Percentiles rank a stretch among this genome's conserved stretches.
These are phyloP conservation scores for Flammula alnicola DNA, from an alignment of 1,284 basidiomycete genomes.

Conservation along the genomic window DNA sequence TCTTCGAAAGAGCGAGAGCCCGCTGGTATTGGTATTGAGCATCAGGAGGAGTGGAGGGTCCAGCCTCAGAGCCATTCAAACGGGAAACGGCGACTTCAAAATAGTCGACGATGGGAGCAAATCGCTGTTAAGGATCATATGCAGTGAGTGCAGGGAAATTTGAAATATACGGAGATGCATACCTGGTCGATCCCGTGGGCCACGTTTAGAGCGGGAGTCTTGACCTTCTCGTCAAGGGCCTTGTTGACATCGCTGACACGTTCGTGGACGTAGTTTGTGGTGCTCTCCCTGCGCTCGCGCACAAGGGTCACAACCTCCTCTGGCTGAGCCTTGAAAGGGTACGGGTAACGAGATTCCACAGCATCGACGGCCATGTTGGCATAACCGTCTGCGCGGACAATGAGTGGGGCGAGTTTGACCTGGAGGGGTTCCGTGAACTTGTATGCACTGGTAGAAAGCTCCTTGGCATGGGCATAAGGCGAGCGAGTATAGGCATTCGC, in stretches of 20 bases:
- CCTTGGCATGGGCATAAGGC: slow-evolving; percentile 67
- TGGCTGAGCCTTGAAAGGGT: slow-evolving; percentile 72
- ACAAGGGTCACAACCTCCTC: slow-evolving; percentile 70
- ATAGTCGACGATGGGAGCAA: slow-evolving; percentile 74
- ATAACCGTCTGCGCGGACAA: slow-evolving; percentile 61
- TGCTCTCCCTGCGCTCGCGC: slow-evolving; percentile 58
- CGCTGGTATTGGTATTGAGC: slow-evolving; percentile 77
- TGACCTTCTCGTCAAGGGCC: slow-evolving; percentile 68
- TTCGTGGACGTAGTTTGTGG: slow-evolving; percentile 38
- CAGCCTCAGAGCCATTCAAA: slow-evolving; percentile 49
- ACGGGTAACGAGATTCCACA: slow-evolving; percentile 74
- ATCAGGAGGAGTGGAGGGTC: slow-evolving; percentile 47
- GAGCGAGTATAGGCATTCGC: slow-evolving; percentile 64
- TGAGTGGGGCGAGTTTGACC: slow-evolving; percentile 63
- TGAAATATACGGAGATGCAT: slow-evolving; percentile 24
- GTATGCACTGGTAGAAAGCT: slow-evolving; percentile 60
- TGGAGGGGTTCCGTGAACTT: slow-evolving; percentile 69
- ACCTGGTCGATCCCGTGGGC: slow-evolving; percentile 78
- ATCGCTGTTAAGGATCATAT: slow-evolving; percentile 46
- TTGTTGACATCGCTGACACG: slow-evolving; percentile 50
- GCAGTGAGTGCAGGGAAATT: slow-evolving; percentile 3
- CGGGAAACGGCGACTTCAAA: slow-evolving; percentile 64
- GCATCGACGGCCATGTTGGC: slow-evolving; percentile 77
- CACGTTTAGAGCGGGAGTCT: slow-evolving; percentile 62
- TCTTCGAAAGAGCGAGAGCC: slow-evolving; percentile 64